These are phyloP conservation scores for Colletotrichum godetiae DNA, from an alignment of 2,329 filamentous ascomycete species.

Conservation along the genomic window DNA sequence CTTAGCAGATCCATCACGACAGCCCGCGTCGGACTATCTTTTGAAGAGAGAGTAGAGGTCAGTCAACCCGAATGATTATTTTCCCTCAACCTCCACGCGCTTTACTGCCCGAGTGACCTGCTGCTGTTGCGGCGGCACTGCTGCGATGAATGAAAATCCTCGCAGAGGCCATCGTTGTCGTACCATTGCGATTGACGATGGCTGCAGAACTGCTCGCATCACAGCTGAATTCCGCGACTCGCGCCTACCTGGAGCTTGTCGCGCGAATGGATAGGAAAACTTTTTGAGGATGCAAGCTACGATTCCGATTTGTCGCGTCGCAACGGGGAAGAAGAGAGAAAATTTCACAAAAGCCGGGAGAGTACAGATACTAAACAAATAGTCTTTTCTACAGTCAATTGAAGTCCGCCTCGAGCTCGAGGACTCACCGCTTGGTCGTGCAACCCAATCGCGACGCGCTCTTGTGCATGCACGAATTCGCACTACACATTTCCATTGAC, in stretches of 20 bases:
- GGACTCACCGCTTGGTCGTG: constrained; percentile 14
- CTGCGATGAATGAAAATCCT: constrained; percentile 2
- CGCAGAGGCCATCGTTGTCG: background rate
- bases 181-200: constrained; percentile 1
- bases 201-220: background rate
- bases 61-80: constrained; percentile 25
- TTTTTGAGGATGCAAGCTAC: background rate
- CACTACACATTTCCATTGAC: background rate
- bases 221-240: background rate
- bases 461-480: constrained; percentile 25
- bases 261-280: background rate
- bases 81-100: constrained; percentile 4
- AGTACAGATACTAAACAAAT: constrained; percentile 23
- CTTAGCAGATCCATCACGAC: constrained; percentile 36
- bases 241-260: constrained; percentile 13
- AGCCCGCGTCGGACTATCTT: constrained; percentile 27
- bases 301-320: background rate
- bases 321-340: background rate
- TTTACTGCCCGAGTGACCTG: background rate
- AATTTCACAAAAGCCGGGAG: background rate
- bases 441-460: constrained; percentile 21
- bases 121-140: background rate
- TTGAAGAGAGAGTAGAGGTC: constrained; percentile 27
- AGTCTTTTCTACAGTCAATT: constrained; percentile 24
- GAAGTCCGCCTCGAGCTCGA: constrained; percentile 11